Percentiles rank a stretch among this genome's conserved stretches.
Conservation (phyloP, 177 flowering plant species). For the Tripterygium wilfordii region DNA sequence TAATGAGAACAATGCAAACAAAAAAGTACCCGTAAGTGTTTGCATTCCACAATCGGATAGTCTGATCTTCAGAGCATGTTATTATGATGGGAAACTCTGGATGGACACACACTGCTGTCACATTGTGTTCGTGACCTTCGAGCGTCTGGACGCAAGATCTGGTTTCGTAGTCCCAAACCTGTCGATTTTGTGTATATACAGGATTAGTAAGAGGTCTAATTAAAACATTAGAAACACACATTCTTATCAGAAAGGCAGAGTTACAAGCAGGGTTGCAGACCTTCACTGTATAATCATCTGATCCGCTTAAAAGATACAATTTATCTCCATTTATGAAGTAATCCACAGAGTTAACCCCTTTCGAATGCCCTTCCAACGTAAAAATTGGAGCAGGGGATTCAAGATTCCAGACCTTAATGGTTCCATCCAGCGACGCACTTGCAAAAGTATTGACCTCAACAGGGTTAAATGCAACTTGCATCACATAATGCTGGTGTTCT, state of each 20-base stretch:
- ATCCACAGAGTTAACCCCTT: constrained; percentile 95
- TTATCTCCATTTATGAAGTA: constrained; percentile 82
- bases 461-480: constrained; percentile 98
- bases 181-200: constrained; percentile 14
- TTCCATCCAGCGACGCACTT: constrained; percentile 98
- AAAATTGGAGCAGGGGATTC: constrained; percentile 89
- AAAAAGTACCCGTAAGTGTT: constrained; percentile 70
- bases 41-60: constrained; percentile 88
- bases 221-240: neutral
- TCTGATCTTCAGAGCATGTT: constrained; percentile 96
- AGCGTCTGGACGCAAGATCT: constrained; percentile 89
- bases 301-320: constrained; percentile 87
- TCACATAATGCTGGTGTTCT: constrained; percentile 95
- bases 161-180: constrained; percentile 97
- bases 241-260: too few species aligned
- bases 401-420: constrained; percentile 98
- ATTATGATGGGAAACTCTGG: constrained; percentile 89
- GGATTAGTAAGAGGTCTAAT: neutral
- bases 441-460: constrained; percentile 96
- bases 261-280: constrained; percentile 36
- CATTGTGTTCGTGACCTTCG: constrained; percentile 93
- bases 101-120: constrained; percentile 86
- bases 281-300: constrained; percentile 98
- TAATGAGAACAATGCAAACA: neutral
- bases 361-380: constrained; percentile 84